phyloP scores from a whole-genome alignment of 306 rosid species.

The Ammopiptanthus mongolicus region DNA sequence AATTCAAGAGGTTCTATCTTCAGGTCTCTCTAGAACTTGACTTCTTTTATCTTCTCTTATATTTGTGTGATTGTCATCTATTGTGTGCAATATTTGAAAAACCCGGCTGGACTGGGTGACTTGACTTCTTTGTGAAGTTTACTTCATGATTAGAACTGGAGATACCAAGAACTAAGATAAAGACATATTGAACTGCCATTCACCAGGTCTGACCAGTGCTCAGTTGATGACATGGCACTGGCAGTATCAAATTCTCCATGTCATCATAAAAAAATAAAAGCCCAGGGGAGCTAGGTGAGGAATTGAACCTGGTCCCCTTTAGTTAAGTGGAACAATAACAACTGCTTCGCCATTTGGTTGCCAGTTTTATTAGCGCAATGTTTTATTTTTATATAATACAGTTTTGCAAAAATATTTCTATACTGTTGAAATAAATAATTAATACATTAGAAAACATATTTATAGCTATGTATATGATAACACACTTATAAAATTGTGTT shows the following conservation, averaged over 20 bases:
- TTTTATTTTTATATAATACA: no score
- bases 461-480: no score
- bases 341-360: no score
- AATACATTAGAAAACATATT: no score
- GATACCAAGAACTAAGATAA: conserved; percentile 9
- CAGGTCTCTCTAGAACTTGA: conserved; percentile 55
- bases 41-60: conserved; percentile 11
- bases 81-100: conserved; percentile 8
- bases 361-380: no score
- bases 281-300: background rate
- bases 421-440: no score
- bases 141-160: conserved; percentile 3
- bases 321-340: background rate
- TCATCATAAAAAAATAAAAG: background rate
- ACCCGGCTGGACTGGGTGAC: background rate
- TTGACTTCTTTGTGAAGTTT: background rate
- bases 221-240: background rate
- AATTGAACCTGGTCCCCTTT: background rate
- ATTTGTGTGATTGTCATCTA: background rate
- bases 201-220: background rate
- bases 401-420: no score
- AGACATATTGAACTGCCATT: background rate
- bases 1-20: conserved; percentile 85
- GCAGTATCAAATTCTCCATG: background rate
- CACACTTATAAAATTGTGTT: no score